phyloP scores from a whole-genome alignment of 257 asterid species.

The Solanum arcanum region DNA sequence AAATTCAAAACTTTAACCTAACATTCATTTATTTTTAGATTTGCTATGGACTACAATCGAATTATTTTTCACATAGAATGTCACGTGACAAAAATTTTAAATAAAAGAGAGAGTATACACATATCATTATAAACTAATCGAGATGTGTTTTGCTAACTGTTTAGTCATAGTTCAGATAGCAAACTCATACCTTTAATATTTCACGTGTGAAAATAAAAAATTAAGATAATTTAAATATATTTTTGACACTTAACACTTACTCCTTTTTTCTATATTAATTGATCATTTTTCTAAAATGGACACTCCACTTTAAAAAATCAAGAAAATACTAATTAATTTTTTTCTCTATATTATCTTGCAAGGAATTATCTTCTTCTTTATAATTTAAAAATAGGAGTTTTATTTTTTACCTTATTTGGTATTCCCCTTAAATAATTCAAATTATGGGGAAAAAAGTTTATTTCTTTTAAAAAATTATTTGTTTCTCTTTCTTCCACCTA shows the following conservation, averaged over 20 bases:
- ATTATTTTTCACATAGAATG: background rate
- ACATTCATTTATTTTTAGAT: background rate
- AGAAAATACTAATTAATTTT: too few relatives aligned
- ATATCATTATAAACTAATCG: too few relatives aligned
- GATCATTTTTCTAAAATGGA: too few relatives aligned
- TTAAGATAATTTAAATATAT: too few relatives aligned
- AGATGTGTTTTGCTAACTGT: too few relatives aligned
- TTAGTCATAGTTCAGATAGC: fast-evolving
- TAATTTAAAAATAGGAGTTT: too few relatives aligned
- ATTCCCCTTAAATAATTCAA: background rate
- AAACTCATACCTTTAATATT: background rate
- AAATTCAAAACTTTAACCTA: too few relatives aligned
- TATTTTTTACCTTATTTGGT: background rate
- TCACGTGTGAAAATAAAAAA: background rate
- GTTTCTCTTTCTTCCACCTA: background rate
- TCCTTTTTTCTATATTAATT: fast-evolving
- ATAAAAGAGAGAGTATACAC: background rate
- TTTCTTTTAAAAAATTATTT: background rate
- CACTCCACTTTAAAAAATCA: background rate
- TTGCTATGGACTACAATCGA: background rate
- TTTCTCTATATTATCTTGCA: background rate
- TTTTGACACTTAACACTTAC: background rate
- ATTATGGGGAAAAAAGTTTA: background rate
- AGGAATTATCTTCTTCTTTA: too few relatives aligned
- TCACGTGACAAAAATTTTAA: background rate